Percentiles rank a stretch among this genome's conserved stretches.
phyloP scores from a whole-genome alignment of 345 rosid genomes.

The Lepidium sativum region DNA sequence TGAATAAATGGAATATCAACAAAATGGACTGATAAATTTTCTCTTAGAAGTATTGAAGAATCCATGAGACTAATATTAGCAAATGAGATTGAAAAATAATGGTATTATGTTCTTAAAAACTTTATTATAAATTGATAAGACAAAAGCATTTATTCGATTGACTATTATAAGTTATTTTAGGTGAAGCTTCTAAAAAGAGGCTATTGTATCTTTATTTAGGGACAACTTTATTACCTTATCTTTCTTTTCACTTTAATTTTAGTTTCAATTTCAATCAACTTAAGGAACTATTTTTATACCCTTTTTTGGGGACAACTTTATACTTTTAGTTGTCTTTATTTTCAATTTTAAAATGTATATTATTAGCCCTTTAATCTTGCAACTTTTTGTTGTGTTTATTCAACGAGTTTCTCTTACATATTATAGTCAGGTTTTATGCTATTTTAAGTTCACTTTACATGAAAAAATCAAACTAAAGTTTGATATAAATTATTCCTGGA shows the following conservation, averaged over 20 bases:
- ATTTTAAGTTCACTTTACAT: background rate
- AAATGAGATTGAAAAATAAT: constrained; percentile 2
- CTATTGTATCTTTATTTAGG: constrained; percentile 23
- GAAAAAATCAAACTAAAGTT: background rate
- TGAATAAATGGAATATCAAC: background rate
- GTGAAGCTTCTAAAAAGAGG: too few species aligned
- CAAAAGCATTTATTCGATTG: constrained; percentile 28
- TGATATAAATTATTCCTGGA: too few species aligned
- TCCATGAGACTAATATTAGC: background rate
- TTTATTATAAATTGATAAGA: constrained; percentile 8
- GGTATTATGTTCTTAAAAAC: constrained; percentile 10
- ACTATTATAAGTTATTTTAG: constrained; percentile 26
- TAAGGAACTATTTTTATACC: background rate
- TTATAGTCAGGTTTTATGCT: constrained; percentile 11
- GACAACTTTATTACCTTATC: constrained; percentile 29
- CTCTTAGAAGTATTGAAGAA: constrained; percentile 1
- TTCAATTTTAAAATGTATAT: background rate
- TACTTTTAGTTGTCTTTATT: constrained; percentile 21
- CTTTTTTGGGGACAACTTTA: too few species aligned
- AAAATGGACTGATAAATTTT: background rate
- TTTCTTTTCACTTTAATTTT: constrained; percentile 15
- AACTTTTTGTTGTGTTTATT: constrained; percentile 7
- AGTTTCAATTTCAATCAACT: constrained; percentile 13
- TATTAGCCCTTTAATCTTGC: background rate
- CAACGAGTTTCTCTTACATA: constrained; percentile 15